phyloP scores from a whole-genome alignment of 2,329 filamentous ascomycete species.

The Ceratocystis harringtonii region DNA sequence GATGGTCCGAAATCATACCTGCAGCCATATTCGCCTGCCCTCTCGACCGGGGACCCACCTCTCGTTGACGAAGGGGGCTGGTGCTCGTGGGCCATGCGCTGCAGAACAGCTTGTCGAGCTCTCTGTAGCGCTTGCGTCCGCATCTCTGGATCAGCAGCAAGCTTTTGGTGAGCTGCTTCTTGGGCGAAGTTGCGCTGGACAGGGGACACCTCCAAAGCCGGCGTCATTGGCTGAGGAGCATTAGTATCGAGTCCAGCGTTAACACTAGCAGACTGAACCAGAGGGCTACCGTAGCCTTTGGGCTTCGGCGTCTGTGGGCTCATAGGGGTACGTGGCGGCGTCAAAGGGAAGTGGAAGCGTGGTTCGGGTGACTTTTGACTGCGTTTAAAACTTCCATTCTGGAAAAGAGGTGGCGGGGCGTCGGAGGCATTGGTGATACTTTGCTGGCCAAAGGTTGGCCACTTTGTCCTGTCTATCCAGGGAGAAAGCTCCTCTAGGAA shows the following conservation, averaged over 20 bases:
- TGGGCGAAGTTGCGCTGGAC: conserved; percentile 44
- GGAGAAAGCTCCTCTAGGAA: neutral
- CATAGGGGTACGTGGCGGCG: conserved; percentile 1
- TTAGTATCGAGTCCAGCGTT: neutral
- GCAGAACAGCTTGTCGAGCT: conserved; percentile 45
- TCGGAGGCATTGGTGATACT: neutral
- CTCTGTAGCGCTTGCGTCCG: conserved; percentile 40
- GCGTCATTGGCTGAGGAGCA: neutral
- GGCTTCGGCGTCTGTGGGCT: neutral
- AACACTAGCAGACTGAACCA: neutral
- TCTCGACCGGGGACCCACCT: neutral
- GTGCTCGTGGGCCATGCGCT: conserved; percentile 41
- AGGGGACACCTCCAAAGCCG: conserved; percentile 36
- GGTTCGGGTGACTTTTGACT: conserved; percentile 2
- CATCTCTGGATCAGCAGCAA: conserved; percentile 42
- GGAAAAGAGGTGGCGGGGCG: neutral
- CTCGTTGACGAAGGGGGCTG: neutral
- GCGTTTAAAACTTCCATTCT: neutral
- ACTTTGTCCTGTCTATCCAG: neutral
- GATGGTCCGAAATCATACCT: neutral
- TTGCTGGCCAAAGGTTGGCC: neutral
- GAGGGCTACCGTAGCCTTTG: neutral
- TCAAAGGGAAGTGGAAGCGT: conserved; percentile 1
- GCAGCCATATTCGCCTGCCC: neutral
- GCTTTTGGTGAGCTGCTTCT: conserved; percentile 39